Percentiles rank a stretch among this genome's conserved stretches.
phyloP scores from a whole-genome alignment of 2,329 filamentous ascomycete species.

The Ceratocystis destructans region DNA sequence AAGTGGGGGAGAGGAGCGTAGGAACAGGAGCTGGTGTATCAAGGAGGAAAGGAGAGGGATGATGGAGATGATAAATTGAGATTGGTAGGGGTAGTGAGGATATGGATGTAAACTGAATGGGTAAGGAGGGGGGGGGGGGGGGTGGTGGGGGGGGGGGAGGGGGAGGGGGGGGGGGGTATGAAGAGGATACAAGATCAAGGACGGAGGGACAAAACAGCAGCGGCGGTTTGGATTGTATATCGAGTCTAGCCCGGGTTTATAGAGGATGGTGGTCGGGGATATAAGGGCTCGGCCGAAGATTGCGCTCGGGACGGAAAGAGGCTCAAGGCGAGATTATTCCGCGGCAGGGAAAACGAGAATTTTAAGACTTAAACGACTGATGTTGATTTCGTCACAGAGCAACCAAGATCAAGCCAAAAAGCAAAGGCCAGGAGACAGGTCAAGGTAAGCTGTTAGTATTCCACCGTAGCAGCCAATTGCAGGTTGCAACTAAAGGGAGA shows the following conservation, averaged over 20 bases:
- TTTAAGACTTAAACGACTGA: neutral
- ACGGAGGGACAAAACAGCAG: neutral
- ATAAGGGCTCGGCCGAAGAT: constrained; percentile 17
- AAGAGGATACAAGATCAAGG: neutral
- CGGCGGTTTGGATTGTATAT: neutral
- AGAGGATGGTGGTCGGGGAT: constrained; percentile 13
- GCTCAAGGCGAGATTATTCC: neutral
- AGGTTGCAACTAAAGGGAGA: neutral
- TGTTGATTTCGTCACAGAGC: neutral
- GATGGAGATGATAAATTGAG: too few relatives aligned
- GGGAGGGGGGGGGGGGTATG: neutral
- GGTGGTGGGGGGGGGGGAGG: too few relatives aligned
- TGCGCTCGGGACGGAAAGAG: constrained; percentile 13
- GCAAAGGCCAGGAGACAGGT: neutral
- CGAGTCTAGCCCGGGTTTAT: neutral
- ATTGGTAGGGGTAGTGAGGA: too few relatives aligned
- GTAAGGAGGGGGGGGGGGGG: too few relatives aligned
- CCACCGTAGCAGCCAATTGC: neutral
- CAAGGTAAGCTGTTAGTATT: neutral
- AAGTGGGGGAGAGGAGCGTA: too few relatives aligned
- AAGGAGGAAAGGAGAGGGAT: too few relatives aligned
- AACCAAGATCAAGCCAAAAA: neutral
- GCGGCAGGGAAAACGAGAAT: neutral
- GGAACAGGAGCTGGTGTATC: too few relatives aligned
- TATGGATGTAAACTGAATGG: too few relatives aligned